phyloP scores from a whole-genome alignment of 2,329 filamentous ascomycete species.

The Trematosphaeria pertusa region DNA sequence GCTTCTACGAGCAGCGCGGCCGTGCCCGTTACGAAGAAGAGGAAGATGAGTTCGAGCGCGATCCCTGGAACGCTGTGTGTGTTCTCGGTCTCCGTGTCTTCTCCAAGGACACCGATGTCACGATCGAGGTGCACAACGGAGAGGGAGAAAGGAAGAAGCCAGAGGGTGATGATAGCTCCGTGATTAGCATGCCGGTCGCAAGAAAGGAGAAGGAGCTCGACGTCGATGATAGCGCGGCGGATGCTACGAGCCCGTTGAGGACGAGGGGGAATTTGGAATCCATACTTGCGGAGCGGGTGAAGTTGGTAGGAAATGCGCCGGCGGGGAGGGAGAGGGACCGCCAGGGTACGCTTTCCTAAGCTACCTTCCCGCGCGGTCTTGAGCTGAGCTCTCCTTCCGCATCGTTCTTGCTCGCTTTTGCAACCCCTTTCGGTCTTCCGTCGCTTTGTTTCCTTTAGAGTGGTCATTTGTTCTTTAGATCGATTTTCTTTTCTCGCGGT shows the following conservation, averaged over 20 bases:
- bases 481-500: too few species aligned
- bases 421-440: too few species aligned
- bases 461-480: too few species aligned
- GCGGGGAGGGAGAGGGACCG: slow-evolving; percentile 36
- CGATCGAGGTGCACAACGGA: slow-evolving; percentile 59
- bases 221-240: slow-evolving; percentile 50
- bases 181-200: slow-evolving; percentile 27
- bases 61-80: slow-evolving; percentile 68
- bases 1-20: slow-evolving; percentile 31
- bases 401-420: too few species aligned
- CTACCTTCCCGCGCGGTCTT: too few species aligned
- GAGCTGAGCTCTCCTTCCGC: too few species aligned
- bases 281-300: slow-evolving; percentile 29
- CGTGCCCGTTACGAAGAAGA: slow-evolving; percentile 39
- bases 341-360: slow-evolving; percentile 36
- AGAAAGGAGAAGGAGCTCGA: slow-evolving; percentile 45
- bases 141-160: slow-evolving; percentile 35
- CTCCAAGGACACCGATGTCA: slow-evolving; percentile 58
- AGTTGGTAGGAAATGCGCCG: slow-evolving; percentile 36
- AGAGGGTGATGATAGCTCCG: slow-evolving; percentile 31
- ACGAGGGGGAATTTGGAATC: slow-evolving; percentile 38
- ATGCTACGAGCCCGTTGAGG: slow-evolving; percentile 47
- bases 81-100: slow-evolving; percentile 67
- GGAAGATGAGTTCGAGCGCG: slow-evolving; percentile 54
- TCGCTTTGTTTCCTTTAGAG: too few species aligned